These are phyloP conservation scores for Pleurotus pulmonarius DNA, from an alignment of 768 basidiomycete species.

Conservation along the genomic window DNA sequence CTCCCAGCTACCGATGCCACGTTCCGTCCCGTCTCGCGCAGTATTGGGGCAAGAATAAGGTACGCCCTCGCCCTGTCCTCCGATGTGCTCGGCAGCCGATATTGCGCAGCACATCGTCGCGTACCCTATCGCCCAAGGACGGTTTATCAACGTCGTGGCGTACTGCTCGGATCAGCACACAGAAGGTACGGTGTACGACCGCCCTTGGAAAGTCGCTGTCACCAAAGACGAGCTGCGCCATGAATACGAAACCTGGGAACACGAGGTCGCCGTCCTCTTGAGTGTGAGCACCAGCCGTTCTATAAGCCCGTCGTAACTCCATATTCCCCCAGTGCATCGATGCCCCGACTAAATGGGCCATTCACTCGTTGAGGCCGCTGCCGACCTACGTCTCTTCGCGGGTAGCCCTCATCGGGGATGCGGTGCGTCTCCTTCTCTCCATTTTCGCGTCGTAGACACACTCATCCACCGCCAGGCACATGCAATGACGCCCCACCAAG, in stretches of 20 bases:
- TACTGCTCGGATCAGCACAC: slow-evolving; percentile 19
- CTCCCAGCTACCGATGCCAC: too few species aligned
- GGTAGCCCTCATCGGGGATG: slow-evolving; percentile 19
- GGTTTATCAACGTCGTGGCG: slow-evolving; percentile 24
- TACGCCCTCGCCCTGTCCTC: background rate
- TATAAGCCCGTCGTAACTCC: too few species aligned
- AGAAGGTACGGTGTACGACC: slow-evolving; percentile 21
- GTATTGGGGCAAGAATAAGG: slow-evolving; percentile 7
- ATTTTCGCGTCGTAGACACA: background rate
- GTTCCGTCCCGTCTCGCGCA: background rate
- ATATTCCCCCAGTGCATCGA: slow-evolving; percentile 11
- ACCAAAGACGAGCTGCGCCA: slow-evolving; percentile 22
- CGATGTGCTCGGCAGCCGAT: background rate
- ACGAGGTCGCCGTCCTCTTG: slow-evolving; percentile 21
- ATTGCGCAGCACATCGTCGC: slow-evolving; percentile 25
- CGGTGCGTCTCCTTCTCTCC: slow-evolving; percentile 12
- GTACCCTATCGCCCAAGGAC: slow-evolving; percentile 28
- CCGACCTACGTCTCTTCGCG: slow-evolving; percentile 13
- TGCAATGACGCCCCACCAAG: slow-evolving; percentile 29
- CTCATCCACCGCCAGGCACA: slow-evolving; percentile 18
- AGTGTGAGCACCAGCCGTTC: slow-evolving; percentile 16
- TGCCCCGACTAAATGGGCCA: slow-evolving; percentile 16
- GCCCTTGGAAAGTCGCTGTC: slow-evolving; percentile 19
- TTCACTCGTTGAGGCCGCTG: slow-evolving; percentile 17
- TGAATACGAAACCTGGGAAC: slow-evolving; percentile 25